Evolutionary conservation across 495 filamentous ascomycete species (phyloP).

Genomic region (Elasticomyces elasticus): DNA sequence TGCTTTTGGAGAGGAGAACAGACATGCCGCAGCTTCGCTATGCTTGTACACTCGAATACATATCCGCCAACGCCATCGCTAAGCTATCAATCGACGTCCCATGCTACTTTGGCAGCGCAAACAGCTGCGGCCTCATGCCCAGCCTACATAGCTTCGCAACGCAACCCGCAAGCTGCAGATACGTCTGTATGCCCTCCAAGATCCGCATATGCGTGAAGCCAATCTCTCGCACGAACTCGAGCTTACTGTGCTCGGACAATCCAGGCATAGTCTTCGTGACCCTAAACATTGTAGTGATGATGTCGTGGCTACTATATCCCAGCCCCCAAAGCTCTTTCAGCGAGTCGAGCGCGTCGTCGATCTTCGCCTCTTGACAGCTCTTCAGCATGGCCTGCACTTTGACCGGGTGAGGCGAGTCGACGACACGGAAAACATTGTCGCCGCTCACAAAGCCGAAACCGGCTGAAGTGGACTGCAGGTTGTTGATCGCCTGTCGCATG

Average conservation of each 20-base stretch:
- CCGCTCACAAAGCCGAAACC: slow-evolving; percentile 95
- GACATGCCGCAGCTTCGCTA: not conserved
- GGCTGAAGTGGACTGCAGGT: slow-evolving; percentile 88
- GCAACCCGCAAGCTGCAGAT: slow-evolving; percentile 86
- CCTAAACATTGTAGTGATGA: slow-evolving; percentile 97
- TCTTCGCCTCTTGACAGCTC: slow-evolving; percentile 82
- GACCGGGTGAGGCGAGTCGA: slow-evolving; percentile 92
- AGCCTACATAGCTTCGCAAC: slow-evolving; percentile 81
- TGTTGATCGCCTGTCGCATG: slow-evolving; percentile 99
- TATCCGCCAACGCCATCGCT: slow-evolving; percentile 15
- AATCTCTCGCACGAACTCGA: slow-evolving; percentile 96
- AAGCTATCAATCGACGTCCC: not conserved
- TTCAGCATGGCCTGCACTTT: slow-evolving; percentile 98
- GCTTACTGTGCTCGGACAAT: slow-evolving; percentile 82
- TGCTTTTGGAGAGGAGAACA: too few relatives aligned
- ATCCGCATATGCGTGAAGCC: slow-evolving; percentile 99
- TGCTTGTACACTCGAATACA: not conserved
- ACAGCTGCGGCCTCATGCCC: slow-evolving; percentile 90
- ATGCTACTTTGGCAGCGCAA: slow-evolving; percentile 41
- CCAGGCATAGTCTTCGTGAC: slow-evolving; percentile 91
- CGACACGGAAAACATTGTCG: slow-evolving; percentile 97
- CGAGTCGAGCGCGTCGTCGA: slow-evolving; percentile 76
- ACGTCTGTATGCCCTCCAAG: slow-evolving; percentile 87
- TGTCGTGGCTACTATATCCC: slow-evolving; percentile 92
- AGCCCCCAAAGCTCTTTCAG: slow-evolving; percentile 87